Base-by-base conservation (phyloP, 805 yeast genomes). In the Blastobotrys chiropterorum region DNA sequence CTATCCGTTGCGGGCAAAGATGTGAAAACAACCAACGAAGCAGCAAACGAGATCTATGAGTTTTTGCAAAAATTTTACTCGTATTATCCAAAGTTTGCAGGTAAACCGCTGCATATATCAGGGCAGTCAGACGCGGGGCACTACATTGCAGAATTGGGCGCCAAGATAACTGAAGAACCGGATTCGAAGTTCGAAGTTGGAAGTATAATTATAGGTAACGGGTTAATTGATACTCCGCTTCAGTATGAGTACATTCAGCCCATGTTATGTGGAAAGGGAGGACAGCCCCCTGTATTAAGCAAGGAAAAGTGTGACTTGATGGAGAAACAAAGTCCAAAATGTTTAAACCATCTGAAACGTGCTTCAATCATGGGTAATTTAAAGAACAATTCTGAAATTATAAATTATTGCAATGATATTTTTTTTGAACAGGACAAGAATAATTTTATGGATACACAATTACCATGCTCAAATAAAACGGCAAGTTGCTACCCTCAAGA, bases 81-180 rank as follows among this genome's bases (percentile, higher is more conserved):
- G 66, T 81, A 82, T 61, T 89, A 87, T 76, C 95, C 96, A 34
- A 79, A 87, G 62, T 82, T 81, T 66, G 62, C 74, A 30, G 67
- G 75, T 52, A 46, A 53, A 52, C 75, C 76, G 46, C 85, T 90
- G 78, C 96, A 89, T 68, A 86, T 90, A 65, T 85, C 96, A 44
- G 97, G 97, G 59, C 97, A 90, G 67, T 85, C 95, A 6, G 90
- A 90, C 63, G 97, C 92, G 16, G 97, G 97, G 48, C 95, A 90
- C 65, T 90, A 92, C 71, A 86, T 92, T 58, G 98, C 99, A 16
- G 86, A 78, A 8, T 86, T 81, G 60, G 84, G 84, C 19, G 73
- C 76, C 40, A 81, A 79, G 55, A 77, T 81, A 47, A 58, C 71
- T 70, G 70, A 60, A 53, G 76, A 64, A 59, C 65, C 50, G n/a